Base-by-base conservation (phyloP, 805 yeast genomes). In the Yarrowia divulgata region DNA sequence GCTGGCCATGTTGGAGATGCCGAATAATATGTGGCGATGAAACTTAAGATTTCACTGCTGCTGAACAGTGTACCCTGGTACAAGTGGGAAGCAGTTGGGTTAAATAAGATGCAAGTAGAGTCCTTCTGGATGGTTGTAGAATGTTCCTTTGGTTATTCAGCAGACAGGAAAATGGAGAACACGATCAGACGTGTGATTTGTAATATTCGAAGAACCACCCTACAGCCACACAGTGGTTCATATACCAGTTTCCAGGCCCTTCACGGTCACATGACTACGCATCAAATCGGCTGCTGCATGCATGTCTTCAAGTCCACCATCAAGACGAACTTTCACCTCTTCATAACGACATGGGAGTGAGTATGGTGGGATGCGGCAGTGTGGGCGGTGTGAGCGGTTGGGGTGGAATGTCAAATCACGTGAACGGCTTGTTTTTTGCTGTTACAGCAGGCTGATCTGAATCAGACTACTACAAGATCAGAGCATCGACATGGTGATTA, bases 1-100 rank as follows among this genome's bases (percentile, higher is more conserved):
- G 52, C 73, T 73, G 18, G 79, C 79, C 79, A 77, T 77, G 46
- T 32, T 66, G 54, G 40, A n/a, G 23, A 19, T 40, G 60, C 29
- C 45, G 60, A 60, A 45, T 32, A 42, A 13, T 6, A 34, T 37
- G 66, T 43, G 69, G 69, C 48, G 45, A 45, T n/a, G n/a, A 55
- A 39, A 32, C 67, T 39, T 45, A 67, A 23, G 34, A 54, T 54
- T 54, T 54, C 35, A 49, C n/a, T n/a, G n/a, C n/a, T n/a, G n/a
- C n/a, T n/a, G n/a, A n/a, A n/a, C n/a, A n/a, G n/a, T n/a, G n/a
- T n/a, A n/a, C n/a, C n/a, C n/a, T n/a, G n/a, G n/a, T n/a, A n/a
- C n/a, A n/a, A n/a, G n/a, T n/a, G n/a, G 14, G 34, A 29, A 5
- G 6, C 29, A 23, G 29, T 23, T 23, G 29, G 29, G 9, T n/a